phyloP scores from a whole-genome alignment of 1,139 yeast genomes.

The Candida buenavistaensis region DNA sequence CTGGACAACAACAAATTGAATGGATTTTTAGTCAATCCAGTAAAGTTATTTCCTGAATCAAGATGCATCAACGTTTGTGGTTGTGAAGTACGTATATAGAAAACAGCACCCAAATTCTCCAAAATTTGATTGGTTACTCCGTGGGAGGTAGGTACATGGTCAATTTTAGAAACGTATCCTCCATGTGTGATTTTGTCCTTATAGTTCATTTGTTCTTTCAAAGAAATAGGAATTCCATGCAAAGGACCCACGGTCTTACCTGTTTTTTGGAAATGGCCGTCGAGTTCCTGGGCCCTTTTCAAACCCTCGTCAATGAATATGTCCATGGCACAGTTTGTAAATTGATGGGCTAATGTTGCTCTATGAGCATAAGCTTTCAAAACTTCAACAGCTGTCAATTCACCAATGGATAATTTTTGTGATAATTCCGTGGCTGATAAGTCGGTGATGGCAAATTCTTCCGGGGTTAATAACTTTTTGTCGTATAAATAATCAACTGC shows the following conservation, averaged over 20 bases:
- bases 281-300: conserved; percentile 27
- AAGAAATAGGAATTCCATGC: conserved; percentile 43
- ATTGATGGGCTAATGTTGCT: conserved; percentile 49
- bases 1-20: conserved; percentile 30
- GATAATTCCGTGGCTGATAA: conserved; percentile 37
- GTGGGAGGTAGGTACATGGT: conserved; percentile 42
- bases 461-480: conserved; percentile 39
- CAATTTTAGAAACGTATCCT: conserved; percentile 57
- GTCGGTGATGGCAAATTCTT: conserved; percentile 50
- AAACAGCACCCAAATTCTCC: conserved; percentile 32
- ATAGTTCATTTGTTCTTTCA: conserved; percentile 58
- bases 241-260: conserved; percentile 31
- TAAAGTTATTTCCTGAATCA: conserved; percentile 35
- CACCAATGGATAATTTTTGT: conserved; percentile 33
- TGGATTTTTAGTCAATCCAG: conserved; percentile 35
- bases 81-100: conserved; percentile 34
- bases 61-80: conserved; percentile 43
- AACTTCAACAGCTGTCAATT: conserved; percentile 44
- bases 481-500: conserved; percentile 44
- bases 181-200: conserved; percentile 60
- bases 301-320: conserved; percentile 37
- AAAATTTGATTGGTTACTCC: conserved; percentile 26
- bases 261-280: conserved; percentile 23
- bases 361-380: conserved; percentile 51
- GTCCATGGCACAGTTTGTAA: conserved; percentile 38